A percentile compares a stretch with the other conserved stretches of the same genome.
Conservation (phyloP, 116 monocot species). For the Iris pallida region DNA sequence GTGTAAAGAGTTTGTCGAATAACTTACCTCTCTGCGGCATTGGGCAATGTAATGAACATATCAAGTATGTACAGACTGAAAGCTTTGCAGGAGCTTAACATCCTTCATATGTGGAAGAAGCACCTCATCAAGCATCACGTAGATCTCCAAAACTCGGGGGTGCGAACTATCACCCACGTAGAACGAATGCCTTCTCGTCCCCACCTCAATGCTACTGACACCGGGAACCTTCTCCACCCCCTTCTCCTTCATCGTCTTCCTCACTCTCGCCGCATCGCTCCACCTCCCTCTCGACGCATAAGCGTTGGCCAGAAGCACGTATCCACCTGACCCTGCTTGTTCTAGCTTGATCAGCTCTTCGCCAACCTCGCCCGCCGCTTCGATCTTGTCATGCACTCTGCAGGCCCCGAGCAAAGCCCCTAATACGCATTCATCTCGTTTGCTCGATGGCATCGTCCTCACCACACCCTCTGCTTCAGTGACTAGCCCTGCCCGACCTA, state of each 20-base stretch:
- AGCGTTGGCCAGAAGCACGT: slow-evolving; percentile 29
- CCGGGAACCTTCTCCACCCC: slow-evolving; percentile 44
- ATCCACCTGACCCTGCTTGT: slow-evolving; percentile 16
- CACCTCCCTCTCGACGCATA: slow-evolving; percentile 32
- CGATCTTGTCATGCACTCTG: slow-evolving; percentile 19
- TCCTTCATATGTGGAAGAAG: slow-evolving; percentile 47
- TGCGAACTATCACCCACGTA: slow-evolving; percentile 29
- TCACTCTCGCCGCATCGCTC: slow-evolving; percentile 29
- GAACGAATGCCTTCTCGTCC: slow-evolving; percentile 35
- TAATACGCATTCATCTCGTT: slow-evolving; percentile 26
- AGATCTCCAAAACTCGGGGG: slow-evolving; percentile 24
- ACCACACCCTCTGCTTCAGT: slow-evolving; percentile 29
- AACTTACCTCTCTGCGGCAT: too few species aligned
- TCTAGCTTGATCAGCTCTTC: slow-evolving; percentile 35
- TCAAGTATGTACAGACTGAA: slow-evolving; percentile 3
- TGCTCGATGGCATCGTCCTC: slow-evolving; percentile 4
- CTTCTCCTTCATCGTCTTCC: slow-evolving; percentile 38
- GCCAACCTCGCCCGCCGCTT: slow-evolving; percentile 20
- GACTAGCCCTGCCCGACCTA: slow-evolving; percentile 32
- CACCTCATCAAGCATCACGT: slow-evolving; percentile 34
- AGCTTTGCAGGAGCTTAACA: background rate
- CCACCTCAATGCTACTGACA: slow-evolving; percentile 36
- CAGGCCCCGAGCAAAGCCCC: slow-evolving; percentile 44
- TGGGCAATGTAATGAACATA: background rate
- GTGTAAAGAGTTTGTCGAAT: too few species aligned